Base-by-base conservation (phyloP, 2,329 filamentous ascomycete genomes). In the Gnomoniopsis smithogilvyi region DNA sequence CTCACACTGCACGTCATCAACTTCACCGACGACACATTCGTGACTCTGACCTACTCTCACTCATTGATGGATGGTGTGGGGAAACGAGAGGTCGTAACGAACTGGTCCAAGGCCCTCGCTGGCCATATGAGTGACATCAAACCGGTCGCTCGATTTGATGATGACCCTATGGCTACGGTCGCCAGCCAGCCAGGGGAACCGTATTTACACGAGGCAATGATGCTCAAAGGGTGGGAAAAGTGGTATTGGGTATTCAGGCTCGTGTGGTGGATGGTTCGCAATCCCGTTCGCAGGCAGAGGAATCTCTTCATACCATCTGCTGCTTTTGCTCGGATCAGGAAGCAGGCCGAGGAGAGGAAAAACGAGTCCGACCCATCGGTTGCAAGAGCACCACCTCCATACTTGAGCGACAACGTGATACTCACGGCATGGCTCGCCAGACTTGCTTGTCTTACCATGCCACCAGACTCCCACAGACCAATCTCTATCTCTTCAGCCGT, bases 1-100 rank as follows among this genome's bases (percentile, higher is more conserved):
- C 65, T 84, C 8, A 72, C 73, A 4, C 68, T 84, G 4, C 77
- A 80, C 61, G 68, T 83, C 47, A 74, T 75, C 4, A 73, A 74
- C 0, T 84, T 84, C 64, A 65, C 64, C 3, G 76, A 84, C 57
- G 76, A 78, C 0, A 84, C 81, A 0, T 65, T 83, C 0, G 68
- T 84, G 2, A 70, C 72, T 0, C 63, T 84, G 1, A 68, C 69
- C 2, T 80, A 73, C 68, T 74, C 76, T 1, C 82, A 84, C 65
- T 74, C 74, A 0, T 64, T 81, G 3, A 74, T 76, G 60, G 81
- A 83, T 59, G 77, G 71, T 2, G 71, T 79, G 64, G 79, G 77
- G 3, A 71, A 71, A 30, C 64, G 67, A 2, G 72, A 68, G 2
- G 67, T 84, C 7, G 63, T 83, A 7, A 63, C 71, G 0, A 75